These are phyloP conservation scores for Malassezia pachydermatis DNA, from an alignment of 1,284 basidiomycete species.

Conservation along the genomic window DNA sequence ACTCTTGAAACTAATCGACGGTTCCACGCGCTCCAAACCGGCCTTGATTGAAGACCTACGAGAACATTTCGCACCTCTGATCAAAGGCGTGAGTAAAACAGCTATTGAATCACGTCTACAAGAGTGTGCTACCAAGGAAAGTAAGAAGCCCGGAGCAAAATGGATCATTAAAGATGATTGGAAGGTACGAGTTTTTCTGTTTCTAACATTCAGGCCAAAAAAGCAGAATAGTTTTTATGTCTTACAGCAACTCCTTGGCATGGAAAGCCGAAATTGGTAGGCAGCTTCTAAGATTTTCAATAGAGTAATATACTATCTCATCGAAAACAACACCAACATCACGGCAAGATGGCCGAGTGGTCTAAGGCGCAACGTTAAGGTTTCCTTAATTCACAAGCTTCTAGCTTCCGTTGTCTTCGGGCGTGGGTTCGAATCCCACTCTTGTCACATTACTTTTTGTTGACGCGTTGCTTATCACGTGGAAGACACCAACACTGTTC, in stretches of 20 bases:
- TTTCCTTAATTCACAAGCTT: conserved; percentile 21
- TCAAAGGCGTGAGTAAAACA: conserved; percentile 28
- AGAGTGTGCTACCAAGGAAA: conserved; percentile 27
- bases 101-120: conserved; percentile 27
- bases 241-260: neutral
- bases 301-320: no score
- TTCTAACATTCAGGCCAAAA: neutral
- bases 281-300: neutral
- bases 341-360: conserved; percentile 41
- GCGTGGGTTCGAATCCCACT: conserved; percentile 47
- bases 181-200: neutral
- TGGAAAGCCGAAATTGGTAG: neutral
- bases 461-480: neutral
- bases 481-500: neutral
- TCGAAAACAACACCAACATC: no score
- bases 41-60: conserved; percentile 35
- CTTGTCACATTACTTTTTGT: conserved; percentile 28
- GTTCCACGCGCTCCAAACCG: conserved; percentile 30
- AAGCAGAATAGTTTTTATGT: neutral
- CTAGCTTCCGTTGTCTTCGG: conserved; percentile 32
- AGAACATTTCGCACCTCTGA: conserved; percentile 25
- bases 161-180: conserved; percentile 33
- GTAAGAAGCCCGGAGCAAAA: conserved; percentile 22
- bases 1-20: conserved; percentile 25
- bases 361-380: conserved; percentile 35